Percentiles rank a stretch among this genome's conserved stretches.
phyloP scores from a whole-genome alignment of 768 basidiomycete species.

The Udeniomyces megalosporus region DNA sequence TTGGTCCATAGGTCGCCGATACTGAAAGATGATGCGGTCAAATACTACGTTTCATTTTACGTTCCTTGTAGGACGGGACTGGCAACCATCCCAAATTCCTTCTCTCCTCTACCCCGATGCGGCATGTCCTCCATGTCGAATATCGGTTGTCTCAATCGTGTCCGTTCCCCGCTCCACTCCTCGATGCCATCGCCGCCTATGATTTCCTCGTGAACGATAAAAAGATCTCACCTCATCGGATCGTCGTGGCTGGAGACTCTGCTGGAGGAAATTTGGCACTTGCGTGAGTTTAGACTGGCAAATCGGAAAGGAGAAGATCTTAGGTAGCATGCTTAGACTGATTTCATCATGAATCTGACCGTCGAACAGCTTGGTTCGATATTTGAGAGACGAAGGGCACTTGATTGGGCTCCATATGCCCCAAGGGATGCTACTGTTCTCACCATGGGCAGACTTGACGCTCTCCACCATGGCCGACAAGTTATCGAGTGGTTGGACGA shows the following conservation, averaged over 20 bases:
- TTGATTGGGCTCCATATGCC: not conserved
- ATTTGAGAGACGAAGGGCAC: conserved; percentile 1
- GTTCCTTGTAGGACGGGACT: not conserved
- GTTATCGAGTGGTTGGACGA: not conserved
- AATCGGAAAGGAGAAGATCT: too few species aligned
- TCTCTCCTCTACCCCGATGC: not conserved
- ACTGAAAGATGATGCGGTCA: too few species aligned
- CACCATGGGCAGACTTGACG: not conserved
- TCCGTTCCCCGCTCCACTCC: not conserved
- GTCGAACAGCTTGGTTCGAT: not conserved
- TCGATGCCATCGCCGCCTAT: not conserved
- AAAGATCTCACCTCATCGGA: not conserved
- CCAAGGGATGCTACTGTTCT: not conserved
- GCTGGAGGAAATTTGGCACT: not conserved
- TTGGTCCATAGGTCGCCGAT: not conserved
- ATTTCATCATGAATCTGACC: too few species aligned
- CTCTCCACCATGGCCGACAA: not conserved
- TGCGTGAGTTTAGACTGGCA: not conserved
- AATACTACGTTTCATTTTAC: not conserved
- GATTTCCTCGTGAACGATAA: not conserved
- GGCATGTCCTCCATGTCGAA: not conserved
- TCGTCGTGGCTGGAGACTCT: not conserved
- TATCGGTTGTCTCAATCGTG: not conserved
- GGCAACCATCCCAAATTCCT: not conserved
- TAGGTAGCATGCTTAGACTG: too few species aligned